phyloP scores from a whole-genome alignment of 2,329 filamentous ascomycete genomes.

The Trichoderma sp. region DNA sequence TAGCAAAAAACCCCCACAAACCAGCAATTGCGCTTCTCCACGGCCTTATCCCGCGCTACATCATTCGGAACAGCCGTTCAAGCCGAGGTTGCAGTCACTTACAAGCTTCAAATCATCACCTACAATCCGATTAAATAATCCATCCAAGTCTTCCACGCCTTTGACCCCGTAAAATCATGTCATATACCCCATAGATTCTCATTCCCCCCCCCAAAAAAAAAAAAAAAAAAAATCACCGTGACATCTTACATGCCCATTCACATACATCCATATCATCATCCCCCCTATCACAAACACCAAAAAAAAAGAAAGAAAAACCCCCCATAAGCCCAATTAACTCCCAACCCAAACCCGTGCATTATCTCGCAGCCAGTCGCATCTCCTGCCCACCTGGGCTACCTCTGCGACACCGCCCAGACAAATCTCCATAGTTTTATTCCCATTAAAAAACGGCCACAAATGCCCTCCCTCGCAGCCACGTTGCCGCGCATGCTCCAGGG shows the following conservation, averaged over 20 bases:
- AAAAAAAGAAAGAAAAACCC: not conserved
- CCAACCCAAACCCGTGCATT: too few relatives aligned
- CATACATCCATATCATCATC: too few relatives aligned
- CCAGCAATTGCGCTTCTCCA: slow-evolving; percentile 7
- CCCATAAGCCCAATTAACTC: not conserved
- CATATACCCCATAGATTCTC: too few relatives aligned
- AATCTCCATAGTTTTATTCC: not conserved
- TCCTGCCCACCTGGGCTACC: slow-evolving; percentile 17
- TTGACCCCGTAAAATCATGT: too few relatives aligned
- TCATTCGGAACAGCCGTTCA: not conserved
- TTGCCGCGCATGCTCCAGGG: not conserved
- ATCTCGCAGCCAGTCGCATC: slow-evolving; percentile 10
- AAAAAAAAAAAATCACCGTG: too few relatives aligned
- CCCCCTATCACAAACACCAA: too few relatives aligned
- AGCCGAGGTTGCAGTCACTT: not conserved
- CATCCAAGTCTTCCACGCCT: too few relatives aligned
- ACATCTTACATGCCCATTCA: too few relatives aligned
- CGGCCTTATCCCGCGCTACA: not conserved
- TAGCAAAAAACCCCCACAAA: not conserved
- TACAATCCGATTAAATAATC: not conserved
- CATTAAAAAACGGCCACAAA: not conserved
- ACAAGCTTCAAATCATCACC: not conserved
- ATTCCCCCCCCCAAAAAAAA: too few relatives aligned
- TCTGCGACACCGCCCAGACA: slow-evolving; percentile 8
- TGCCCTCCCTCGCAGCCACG: not conserved